These are phyloP conservation scores for Blattamonas nauphoetae DNA, from an alignment of 78 protist species.

Conservation along the genomic window DNA sequence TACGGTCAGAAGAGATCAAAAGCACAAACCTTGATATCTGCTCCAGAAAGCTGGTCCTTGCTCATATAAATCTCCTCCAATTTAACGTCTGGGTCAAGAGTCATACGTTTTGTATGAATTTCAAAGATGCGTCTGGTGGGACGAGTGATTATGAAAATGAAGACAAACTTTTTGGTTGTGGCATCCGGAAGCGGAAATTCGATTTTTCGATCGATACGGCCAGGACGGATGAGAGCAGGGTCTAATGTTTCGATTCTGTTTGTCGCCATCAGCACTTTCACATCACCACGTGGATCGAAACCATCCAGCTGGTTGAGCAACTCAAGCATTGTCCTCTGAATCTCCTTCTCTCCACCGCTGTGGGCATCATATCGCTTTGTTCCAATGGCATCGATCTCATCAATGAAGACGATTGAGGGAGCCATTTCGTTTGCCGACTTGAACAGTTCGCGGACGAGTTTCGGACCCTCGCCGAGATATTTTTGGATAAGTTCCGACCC, in stretches of 20 bases:
- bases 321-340: conserved; percentile 99
- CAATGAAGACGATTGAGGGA: conserved; percentile 98
- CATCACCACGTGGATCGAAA: conserved; percentile 92
- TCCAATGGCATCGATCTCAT: conserved; percentile 99
- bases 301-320: conserved; percentile 98
- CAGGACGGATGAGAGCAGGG: conserved; percentile 97
- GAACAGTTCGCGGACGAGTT: conserved; percentile 91
- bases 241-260: conserved; percentile 93
- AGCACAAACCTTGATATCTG: conserved; percentile 81
- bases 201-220: conserved; percentile 98
- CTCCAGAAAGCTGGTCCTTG: conserved; percentile 95
- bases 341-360: conserved; percentile 94
- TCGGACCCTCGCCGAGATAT: conserved; percentile 98
- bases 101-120: conserved; percentile 63
- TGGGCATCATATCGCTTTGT: conserved; percentile 90
- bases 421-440: conserved; percentile 88
- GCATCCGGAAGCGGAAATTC: conserved; percentile 97
- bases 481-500: conserved; percentile 98
- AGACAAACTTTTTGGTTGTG: conserved; percentile 58
- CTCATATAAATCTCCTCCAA: conserved; percentile 88
- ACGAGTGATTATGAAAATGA: neutral
- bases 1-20: neutral
- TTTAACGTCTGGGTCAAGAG: conserved; percentile 86
- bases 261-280: conserved; percentile 97
- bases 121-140: conserved; percentile 1